phyloP scores from a whole-genome alignment of 805 yeast species.

The Wickerhamiella vanderwaltii region DNA sequence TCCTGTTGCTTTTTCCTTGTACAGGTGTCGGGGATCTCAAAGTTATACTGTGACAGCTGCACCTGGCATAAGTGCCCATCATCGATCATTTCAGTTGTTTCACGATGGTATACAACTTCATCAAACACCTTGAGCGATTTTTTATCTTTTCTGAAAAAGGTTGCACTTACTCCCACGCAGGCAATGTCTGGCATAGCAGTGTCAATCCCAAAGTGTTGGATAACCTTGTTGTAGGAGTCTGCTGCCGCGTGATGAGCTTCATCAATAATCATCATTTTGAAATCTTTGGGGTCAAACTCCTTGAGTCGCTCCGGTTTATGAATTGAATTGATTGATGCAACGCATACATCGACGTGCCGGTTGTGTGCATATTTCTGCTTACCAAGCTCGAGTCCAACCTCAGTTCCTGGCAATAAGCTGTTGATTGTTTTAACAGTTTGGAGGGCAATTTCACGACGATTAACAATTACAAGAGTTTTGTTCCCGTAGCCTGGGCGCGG shows the following conservation, averaged over 20 bases:
- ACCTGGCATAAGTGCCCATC: slow-evolving; percentile 62
- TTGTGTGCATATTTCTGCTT: slow-evolving; percentile 29
- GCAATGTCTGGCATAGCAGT: slow-evolving; percentile 34
- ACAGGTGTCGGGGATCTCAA: slow-evolving; percentile 34
- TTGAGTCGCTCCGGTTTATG: slow-evolving; percentile 37
- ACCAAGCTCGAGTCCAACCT: slow-evolving; percentile 63
- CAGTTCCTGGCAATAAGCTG: slow-evolving; percentile 37
- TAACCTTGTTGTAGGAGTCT: slow-evolving; percentile 43
- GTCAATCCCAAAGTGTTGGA: slow-evolving; percentile 40
- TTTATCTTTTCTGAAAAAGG: slow-evolving; percentile 67
- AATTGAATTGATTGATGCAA: slow-evolving; percentile 68
- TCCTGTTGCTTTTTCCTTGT: slow-evolving; percentile 41
- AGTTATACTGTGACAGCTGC: slow-evolving; percentile 49
- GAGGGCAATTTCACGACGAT: slow-evolving; percentile 60
- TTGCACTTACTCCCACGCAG: slow-evolving; percentile 74
- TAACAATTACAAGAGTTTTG: slow-evolving; percentile 54
- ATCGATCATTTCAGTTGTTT: slow-evolving; percentile 50
- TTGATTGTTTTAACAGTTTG: slow-evolving; percentile 51
- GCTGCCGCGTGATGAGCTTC: slow-evolving; percentile 92
- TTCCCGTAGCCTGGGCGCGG: slow-evolving; percentile 27
- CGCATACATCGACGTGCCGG: slow-evolving; percentile 45
- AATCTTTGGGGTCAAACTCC: slow-evolving; percentile 44
- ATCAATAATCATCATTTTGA: slow-evolving; percentile 67
- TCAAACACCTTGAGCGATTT: slow-evolving; percentile 54
- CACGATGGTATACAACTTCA: slow-evolving; percentile 58